These are phyloP conservation scores for Cladosporium velox DNA, from an alignment of 2,329 filamentous ascomycete species.

Conservation along the genomic window DNA sequence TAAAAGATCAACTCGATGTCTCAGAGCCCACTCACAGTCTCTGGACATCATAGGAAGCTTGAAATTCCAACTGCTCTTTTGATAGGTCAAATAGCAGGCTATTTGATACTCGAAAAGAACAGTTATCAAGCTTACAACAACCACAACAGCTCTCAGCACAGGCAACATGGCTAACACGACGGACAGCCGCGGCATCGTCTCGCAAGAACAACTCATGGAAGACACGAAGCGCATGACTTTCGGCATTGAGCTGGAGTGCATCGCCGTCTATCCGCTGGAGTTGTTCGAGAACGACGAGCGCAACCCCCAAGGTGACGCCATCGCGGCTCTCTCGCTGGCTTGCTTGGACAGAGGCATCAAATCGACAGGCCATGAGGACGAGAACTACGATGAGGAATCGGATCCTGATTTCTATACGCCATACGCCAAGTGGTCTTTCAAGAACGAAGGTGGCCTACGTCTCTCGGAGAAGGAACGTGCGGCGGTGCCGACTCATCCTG, in stretches of 20 bases:
- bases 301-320: background rate
- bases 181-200: background rate
- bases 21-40: no score
- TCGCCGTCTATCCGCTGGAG: conserved; percentile 20
- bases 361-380: background rate
- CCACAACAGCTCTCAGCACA: background rate
- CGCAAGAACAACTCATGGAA: background rate
- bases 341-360: background rate
- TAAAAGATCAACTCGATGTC: background rate
- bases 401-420: background rate
- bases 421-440: background rate
- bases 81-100: background rate
- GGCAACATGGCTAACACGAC: background rate
- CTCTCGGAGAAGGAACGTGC: conserved; percentile 15
- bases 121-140: background rate
- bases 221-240: conserved; percentile 24
- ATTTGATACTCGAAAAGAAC: background rate
- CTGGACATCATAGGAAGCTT: background rate
- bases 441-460: conserved; percentile 1
- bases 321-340: background rate
- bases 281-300: background rate
- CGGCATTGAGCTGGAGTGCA: conserved; percentile 30
- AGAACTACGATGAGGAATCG: conserved; percentile 3
- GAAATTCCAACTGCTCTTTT: background rate
- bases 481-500: background rate